Conservation (phyloP, 2,329 filamentous ascomycete genomes). For the Hypomyces perniciosus region DNA sequence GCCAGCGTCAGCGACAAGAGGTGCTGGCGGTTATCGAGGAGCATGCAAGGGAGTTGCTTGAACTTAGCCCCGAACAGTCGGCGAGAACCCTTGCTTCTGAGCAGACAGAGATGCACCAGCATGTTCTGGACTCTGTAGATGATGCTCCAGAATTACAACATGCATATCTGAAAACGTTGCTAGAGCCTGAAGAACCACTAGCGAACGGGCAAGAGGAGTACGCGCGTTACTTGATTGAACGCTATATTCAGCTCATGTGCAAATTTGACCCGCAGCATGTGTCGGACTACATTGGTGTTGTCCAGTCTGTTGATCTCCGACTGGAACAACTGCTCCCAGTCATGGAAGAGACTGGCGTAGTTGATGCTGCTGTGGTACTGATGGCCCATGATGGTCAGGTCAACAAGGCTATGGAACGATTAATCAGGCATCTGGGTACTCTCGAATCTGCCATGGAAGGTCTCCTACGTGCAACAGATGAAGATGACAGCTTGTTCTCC, state of each 20-base stretch:
- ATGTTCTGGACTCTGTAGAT: slow-evolving; percentile 56
- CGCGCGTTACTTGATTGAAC: slow-evolving; percentile 64
- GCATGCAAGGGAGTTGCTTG: slow-evolving; percentile 60
- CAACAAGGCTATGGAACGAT: slow-evolving; percentile 73
- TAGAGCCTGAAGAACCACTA: slow-evolving; percentile 53
- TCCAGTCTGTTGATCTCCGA: slow-evolving; percentile 71
- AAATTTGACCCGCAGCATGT: slow-evolving; percentile 75
- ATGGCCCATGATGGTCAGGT: slow-evolving; percentile 85
- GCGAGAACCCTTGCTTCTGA: slow-evolving; percentile 59
- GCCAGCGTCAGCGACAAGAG: slow-evolving; percentile 64
- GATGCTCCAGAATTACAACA: slow-evolving; percentile 62
- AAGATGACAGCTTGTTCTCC: slow-evolving; percentile 45
- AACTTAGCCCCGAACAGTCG: slow-evolving; percentile 58
- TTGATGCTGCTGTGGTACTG: slow-evolving; percentile 88
- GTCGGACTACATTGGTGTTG: slow-evolving; percentile 70
- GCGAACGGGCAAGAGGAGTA: slow-evolving; percentile 26
- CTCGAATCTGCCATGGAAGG: slow-evolving; percentile 74
- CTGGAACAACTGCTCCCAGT: slow-evolving; percentile 76
- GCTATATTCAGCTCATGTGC: slow-evolving; percentile 89
- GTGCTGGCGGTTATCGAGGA: slow-evolving; percentile 61
- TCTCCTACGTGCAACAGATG: slow-evolving; percentile 54
- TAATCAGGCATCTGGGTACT: slow-evolving; percentile 73
- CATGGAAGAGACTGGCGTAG: slow-evolving; percentile 82
- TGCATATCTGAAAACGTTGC: slow-evolving; percentile 66
- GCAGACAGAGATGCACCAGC: slow-evolving; percentile 59